These are phyloP conservation scores for Yamadazyma diospyri DNA, from an alignment of 1,139 yeast species.

Conservation along the genomic window DNA sequence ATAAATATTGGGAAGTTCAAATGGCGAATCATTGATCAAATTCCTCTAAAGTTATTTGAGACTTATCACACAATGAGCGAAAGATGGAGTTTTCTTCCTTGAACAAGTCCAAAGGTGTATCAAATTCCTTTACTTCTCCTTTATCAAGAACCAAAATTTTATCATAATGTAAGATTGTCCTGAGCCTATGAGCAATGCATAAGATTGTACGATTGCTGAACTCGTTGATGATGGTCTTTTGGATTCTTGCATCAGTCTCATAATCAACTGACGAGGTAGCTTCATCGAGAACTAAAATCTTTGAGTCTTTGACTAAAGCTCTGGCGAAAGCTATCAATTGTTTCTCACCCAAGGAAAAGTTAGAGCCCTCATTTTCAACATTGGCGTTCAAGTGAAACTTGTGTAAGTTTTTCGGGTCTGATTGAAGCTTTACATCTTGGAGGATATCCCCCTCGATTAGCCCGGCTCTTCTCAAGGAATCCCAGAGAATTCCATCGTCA, in stretches of 20 bases:
- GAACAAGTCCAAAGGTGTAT: conserved; percentile 35
- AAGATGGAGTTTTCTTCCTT: conserved; percentile 28
- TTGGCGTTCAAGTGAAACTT: conserved; percentile 64
- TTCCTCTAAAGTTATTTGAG: conserved; percentile 6
- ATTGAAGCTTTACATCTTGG: conserved; percentile 16
- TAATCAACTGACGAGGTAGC: conserved; percentile 82
- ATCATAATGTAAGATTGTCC: conserved; percentile 65
- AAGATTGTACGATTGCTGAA: conserved; percentile 65
- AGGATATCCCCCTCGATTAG: conserved; percentile 30
- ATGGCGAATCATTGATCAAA: too few relatives aligned
- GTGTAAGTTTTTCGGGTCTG: conserved; percentile 37
- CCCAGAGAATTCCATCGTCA: conserved; percentile 40
- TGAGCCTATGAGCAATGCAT: conserved; percentile 77
- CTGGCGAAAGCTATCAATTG: conserved; percentile 74
- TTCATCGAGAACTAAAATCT: conserved; percentile 70
- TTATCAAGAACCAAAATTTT: conserved; percentile 61
- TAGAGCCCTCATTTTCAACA: conserved; percentile 72
- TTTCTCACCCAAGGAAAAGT: conserved; percentile 74
- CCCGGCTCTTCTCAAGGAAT: conserved; percentile 43
- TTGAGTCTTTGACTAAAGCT: conserved; percentile 66
- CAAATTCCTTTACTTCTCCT: conserved; percentile 61
- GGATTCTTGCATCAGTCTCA: conserved; percentile 70
- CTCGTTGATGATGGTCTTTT: conserved; percentile 57
- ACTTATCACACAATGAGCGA: conserved; percentile 34
- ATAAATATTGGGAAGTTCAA: too few relatives aligned